phyloP scores from a whole-genome alignment of 1,284 basidiomycete genomes.

The Ganoderma lingzhi region DNA sequence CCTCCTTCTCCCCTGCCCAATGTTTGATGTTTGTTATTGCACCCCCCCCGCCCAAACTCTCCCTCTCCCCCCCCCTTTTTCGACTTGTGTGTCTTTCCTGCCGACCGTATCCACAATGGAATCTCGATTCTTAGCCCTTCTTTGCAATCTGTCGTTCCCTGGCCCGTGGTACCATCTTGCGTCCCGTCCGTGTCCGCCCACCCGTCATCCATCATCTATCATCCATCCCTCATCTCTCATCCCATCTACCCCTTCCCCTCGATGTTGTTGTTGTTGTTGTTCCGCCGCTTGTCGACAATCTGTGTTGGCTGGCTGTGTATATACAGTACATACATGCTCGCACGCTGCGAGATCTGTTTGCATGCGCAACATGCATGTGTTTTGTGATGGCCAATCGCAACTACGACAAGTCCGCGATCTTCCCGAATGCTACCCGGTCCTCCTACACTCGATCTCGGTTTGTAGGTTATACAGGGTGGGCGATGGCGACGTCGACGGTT shows the following conservation, averaged over 20 bases:
- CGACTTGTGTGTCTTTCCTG: not conserved
- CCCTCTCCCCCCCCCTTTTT: not conserved
- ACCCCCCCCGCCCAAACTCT: not conserved
- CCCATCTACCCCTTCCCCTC: not conserved
- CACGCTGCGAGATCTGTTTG: not conserved
- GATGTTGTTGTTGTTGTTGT: not conserved
- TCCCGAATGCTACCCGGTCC: not conserved
- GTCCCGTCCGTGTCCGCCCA: not conserved
- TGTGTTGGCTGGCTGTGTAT: constrained; percentile 1
- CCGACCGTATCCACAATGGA: not conserved
- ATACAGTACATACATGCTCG: not conserved
- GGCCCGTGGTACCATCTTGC: not conserved
- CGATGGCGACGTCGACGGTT: too few species aligned
- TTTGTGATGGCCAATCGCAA: not conserved
- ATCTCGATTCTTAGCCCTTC: not conserved
- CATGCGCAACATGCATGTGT: not conserved
- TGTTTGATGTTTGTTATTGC: constrained; percentile 1
- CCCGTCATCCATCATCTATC: not conserved
- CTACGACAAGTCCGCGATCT: not conserved
- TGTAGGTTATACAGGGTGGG: too few species aligned
- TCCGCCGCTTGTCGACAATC: not conserved
- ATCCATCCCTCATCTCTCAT: not conserved
- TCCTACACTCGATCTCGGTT: too few species aligned
- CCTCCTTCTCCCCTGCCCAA: not conserved
- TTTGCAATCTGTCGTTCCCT: not conserved